Evolutionary conservation across 179 eudicot species (phyloP).

Genomic region (Gypsophila paniculata): DNA sequence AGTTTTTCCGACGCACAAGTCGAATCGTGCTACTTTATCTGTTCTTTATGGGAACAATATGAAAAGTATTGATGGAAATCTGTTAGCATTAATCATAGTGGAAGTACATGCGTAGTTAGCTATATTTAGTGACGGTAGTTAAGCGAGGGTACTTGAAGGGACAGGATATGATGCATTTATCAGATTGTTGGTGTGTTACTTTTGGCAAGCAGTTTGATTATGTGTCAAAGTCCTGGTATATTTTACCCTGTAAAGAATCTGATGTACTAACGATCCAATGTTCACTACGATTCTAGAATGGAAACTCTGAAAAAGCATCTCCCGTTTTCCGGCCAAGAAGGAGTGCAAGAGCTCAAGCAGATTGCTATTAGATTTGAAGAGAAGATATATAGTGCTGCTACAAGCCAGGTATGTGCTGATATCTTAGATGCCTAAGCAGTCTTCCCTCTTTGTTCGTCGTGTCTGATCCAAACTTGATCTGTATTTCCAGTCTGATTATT

Average conservation of each 20-base stretch:
- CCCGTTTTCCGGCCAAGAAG: conserved; percentile 80
- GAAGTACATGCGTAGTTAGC: not conserved
- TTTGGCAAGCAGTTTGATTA: not conserved
- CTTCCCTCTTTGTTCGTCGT: not conserved
- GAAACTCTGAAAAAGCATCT: conserved; percentile 82
- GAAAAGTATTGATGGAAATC: not conserved
- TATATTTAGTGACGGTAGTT: not conserved
- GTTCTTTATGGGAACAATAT: not conserved
- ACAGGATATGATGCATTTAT: not conserved
- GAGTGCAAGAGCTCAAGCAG: conserved; percentile 67
- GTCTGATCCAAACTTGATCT: not conserved
- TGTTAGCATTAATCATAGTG: not conserved
- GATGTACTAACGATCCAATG: not conserved
- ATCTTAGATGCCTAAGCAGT: not conserved
- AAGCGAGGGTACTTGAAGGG: not conserved
- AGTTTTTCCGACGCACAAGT: not conserved
- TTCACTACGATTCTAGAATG: conserved; percentile 46
- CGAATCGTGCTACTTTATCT: not conserved
- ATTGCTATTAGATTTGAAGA: conserved; percentile 92
- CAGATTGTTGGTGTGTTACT: not conserved
- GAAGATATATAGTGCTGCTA: conserved; percentile 74
- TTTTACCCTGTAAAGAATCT: not conserved
- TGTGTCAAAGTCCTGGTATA: conserved; percentile 1
- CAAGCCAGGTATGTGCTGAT: conserved; percentile 52
- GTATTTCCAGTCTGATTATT: conserved; percentile 68